Evolutionary conservation across 108 stramenopile species (phyloP).

Genomic region (Conticribra guillardii): DNA sequence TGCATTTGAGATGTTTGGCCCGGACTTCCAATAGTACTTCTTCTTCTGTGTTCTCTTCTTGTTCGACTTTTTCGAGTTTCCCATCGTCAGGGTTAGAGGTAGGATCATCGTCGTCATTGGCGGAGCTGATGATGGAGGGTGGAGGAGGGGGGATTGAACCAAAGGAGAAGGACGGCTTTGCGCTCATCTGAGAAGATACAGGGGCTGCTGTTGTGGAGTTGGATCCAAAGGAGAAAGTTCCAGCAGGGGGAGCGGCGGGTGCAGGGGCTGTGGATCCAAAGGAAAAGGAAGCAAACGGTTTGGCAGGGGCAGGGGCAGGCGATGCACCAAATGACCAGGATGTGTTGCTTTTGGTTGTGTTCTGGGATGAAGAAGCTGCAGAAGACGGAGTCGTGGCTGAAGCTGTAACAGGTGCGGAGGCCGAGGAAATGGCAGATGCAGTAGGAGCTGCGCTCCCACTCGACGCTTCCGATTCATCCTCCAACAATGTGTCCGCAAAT

Average conservation of each 20-base stretch:
- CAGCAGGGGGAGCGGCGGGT: constrained; percentile 14
- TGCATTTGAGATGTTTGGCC: constrained; percentile 38
- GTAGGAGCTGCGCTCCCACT: constrained; percentile 1
- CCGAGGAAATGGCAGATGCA: neutral
- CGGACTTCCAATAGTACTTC: constrained; percentile 33
- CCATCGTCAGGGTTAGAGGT: constrained; percentile 51
- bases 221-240: constrained; percentile 26
- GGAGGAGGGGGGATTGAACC: constrained; percentile 24
- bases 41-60: constrained; percentile 42
- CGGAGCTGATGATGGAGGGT: neutral
- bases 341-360: neutral
- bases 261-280: constrained; percentile 4
- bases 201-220: constrained; percentile 5
- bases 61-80: constrained; percentile 28
- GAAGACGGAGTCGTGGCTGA: neutral
- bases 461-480: neutral
- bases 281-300: constrained; percentile 1
- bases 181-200: neutral
- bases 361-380: constrained; percentile 1
- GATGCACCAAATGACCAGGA: neutral
- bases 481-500: neutral
- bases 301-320: constrained; percentile 16
- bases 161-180: constrained; percentile 24
- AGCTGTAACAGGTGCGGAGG: neutral
- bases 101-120: constrained; percentile 39